Evolutionary conservation across 176 grass and related monocot species (phyloP), one percentile per base, ranked within the genome.

Genomic region (Metroxylon sagu): DNA sequence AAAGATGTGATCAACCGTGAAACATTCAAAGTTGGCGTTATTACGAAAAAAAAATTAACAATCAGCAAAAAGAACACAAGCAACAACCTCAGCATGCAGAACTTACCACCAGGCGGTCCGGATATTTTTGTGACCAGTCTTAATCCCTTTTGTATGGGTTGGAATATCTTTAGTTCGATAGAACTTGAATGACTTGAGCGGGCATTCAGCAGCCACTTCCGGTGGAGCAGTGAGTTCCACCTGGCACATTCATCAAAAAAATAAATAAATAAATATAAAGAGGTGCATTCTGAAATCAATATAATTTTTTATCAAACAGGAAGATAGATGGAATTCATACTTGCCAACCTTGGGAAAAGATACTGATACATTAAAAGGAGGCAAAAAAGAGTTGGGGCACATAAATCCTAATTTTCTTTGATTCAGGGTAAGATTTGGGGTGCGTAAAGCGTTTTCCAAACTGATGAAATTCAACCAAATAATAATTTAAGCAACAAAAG

Each of bases 161-260:
- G 68, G 63, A 2, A 74, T 71, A n/a, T 81, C 59, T 66, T 81
- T 86, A 27, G 77, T 86, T 12, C n/a, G 27, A 4, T 52, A 48
- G 74, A 86, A 86, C 59, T 68, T 77, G 53, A 86, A 86, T 15
- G 77, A 81, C 53, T 77, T 86, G 25, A 86, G 64, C n/a, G 81
- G 83, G 59, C 83, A 86, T 57, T 77, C 25, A 31, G 51, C 68
- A 2, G 72, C 83, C 39, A 86, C 83, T 57, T 74, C 23, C n/a
- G 52, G 5, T 39, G 77, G 73, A 66, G 83, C 65, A 16, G 48
- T 48, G n/a, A 86, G 30, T 69, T 57, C 64, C 16, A 86, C 64
- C 83, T 86, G 59, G 48, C 8, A 2, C 35, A 43, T 43, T 43
- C 35, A 14, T 43, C 35, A 43, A 14, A 43, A 43, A 35, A 43